phyloP scores from a whole-genome alignment of 1,284 basidiomycete genomes.

The Mycena citricolor region DNA sequence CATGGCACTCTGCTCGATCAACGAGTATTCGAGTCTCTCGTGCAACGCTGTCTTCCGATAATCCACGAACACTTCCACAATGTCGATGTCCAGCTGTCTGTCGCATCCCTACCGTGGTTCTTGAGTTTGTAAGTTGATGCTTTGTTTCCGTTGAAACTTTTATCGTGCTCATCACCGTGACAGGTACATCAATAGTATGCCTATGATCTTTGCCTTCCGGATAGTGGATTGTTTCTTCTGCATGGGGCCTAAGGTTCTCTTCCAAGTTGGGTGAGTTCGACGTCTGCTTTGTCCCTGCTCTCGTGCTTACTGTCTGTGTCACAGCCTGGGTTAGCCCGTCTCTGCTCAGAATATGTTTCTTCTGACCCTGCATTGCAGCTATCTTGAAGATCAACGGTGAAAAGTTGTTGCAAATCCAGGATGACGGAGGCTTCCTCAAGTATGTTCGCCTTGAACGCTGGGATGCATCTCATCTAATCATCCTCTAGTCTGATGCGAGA shows the following conservation, averaged over 20 bases:
- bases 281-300: background rate
- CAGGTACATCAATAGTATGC: conserved; percentile 98
- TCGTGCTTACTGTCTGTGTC: conserved; percentile 6
- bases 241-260: conserved; percentile 97
- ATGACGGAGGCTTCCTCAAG: conserved; percentile 98
- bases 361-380: conserved; percentile 46
- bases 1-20: conserved; percentile 98
- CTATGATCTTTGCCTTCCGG: conserved; percentile 97
- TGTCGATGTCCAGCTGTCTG: conserved; percentile 95
- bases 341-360: no score
- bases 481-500: conserved; percentile 79
- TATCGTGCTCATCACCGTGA: background rate
- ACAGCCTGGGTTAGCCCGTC: conserved; percentile 49
- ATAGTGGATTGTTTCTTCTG: conserved; percentile 99
- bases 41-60: conserved; percentile 85
- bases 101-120: conserved; percentile 98
- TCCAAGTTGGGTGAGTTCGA: conserved; percentile 86
- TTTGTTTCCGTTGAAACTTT: background rate
- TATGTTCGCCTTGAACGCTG: conserved; percentile 34
- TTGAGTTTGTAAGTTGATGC: conserved; percentile 71
- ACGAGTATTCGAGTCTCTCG: conserved; percentile 96
- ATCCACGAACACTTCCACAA: conserved; percentile 91
- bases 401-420: conserved; percentile 90
- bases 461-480: conserved; percentile 6
- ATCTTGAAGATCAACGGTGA: conserved; percentile 99